Conservation (phyloP, 2,329 filamentous ascomycete species). For the Hypoxylon sp. region DNA sequence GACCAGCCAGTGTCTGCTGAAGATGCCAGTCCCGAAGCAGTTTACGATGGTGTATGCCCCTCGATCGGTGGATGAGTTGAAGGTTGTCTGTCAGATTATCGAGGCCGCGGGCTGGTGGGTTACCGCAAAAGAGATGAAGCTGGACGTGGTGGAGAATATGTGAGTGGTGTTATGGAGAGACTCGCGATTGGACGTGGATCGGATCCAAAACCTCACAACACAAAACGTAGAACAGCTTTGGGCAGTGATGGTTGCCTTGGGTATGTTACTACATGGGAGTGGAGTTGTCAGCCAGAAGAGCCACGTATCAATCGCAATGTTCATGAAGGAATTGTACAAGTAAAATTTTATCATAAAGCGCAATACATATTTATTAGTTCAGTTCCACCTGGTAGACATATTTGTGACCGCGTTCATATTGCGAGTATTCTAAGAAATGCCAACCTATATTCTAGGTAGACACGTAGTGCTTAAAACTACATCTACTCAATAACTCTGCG, state of each 20-base stretch:
- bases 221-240: not conserved
- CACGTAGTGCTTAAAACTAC: not conserved
- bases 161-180: slow-evolving; percentile 1
- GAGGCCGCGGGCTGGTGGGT: slow-evolving; percentile 81
- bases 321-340: not conserved
- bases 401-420: not conserved
- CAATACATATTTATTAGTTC: slow-evolving; percentile 9
- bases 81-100: slow-evolving; percentile 77
- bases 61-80: slow-evolving; percentile 74
- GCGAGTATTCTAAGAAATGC: not conserved
- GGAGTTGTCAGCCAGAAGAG: not conserved
- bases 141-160: slow-evolving; percentile 42
- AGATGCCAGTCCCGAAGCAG: slow-evolving; percentile 78
- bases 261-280: not conserved
- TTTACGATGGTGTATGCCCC: slow-evolving; percentile 90
- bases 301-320: not conserved
- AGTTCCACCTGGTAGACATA: not conserved
- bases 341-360: slow-evolving; percentile 3
- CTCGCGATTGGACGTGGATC: not conserved
- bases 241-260: not conserved
- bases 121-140: slow-evolving; percentile 62
- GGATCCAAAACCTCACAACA: not conserved
- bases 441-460: not conserved
- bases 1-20: slow-evolving; percentile 73
- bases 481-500: not conserved